Evolutionary conservation across 75 land plant species (phyloP).

Genomic region (Sequoiadendron giganteum): DNA sequence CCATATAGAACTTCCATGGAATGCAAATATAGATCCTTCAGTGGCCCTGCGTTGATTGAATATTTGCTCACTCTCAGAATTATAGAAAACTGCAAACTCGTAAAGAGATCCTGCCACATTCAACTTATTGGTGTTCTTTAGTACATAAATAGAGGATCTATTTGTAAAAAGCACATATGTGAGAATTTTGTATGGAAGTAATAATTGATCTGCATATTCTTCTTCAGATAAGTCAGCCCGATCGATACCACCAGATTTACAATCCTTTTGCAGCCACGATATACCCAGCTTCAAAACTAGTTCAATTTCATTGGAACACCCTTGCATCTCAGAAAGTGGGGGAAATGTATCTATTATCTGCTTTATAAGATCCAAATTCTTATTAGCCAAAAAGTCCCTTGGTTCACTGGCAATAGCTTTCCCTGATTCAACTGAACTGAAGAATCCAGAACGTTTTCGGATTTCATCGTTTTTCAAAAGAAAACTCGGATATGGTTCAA

Average conservation of each 20-base stretch:
- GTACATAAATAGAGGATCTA: constrained; percentile 11
- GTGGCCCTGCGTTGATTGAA: constrained; percentile 3
- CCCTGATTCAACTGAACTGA: constrained; percentile 5
- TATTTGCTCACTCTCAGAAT: constrained; percentile 29
- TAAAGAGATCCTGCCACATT: not conserved
- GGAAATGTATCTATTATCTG: constrained; percentile 15
- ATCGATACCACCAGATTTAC: not conserved
- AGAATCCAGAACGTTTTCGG: constrained; percentile 35
- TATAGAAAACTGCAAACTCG: constrained; percentile 30
- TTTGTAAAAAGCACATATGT: constrained; percentile 28
- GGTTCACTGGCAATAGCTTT: not conserved
- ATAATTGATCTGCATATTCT: not conserved
- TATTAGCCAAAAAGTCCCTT: constrained; percentile 10
- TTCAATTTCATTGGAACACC: constrained; percentile 14
- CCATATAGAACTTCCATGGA: constrained; percentile 33
- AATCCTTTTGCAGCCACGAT: not conserved
- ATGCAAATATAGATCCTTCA: constrained; percentile 30
- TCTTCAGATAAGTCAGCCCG: not conserved
- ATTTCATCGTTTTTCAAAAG: constrained; percentile 20
- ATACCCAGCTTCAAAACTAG: constrained; percentile 8
- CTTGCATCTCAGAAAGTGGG: constrained; percentile 10
- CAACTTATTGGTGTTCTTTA: not conserved
- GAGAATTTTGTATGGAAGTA: constrained; percentile 23
- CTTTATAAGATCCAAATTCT: constrained; percentile 5
- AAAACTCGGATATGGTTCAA: constrained; percentile 39